phyloP scores from a whole-genome alignment of 495 filamentous ascomycete genomes.

The Extremus antarcticus region DNA sequence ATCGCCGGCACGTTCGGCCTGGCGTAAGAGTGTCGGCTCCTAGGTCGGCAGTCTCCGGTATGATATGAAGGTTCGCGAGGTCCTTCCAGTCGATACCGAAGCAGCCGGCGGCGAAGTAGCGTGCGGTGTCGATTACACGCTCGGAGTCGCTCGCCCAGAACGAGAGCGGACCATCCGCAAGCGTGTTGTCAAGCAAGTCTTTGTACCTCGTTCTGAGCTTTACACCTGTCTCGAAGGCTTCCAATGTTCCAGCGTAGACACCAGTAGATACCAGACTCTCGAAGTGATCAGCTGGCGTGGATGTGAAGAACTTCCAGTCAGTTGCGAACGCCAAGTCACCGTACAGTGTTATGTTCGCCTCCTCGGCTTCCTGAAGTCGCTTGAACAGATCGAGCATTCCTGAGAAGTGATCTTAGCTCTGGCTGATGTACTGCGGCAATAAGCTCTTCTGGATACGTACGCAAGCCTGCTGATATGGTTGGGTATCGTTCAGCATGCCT shows the following conservation, averaged over 20 bases:
- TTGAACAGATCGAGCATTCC: slow-evolving; percentile 41
- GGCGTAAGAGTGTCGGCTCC: slow-evolving; percentile 49
- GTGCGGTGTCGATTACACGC: slow-evolving; percentile 50
- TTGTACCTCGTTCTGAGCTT: slow-evolving; percentile 45
- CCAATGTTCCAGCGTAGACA: slow-evolving; percentile 45
- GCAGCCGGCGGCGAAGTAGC: slow-evolving; percentile 45
- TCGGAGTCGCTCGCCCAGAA: slow-evolving; percentile 47
- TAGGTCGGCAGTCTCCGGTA: slow-evolving; percentile 41
- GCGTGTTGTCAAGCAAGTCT: slow-evolving; percentile 30
- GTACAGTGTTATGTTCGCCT: slow-evolving; percentile 32
- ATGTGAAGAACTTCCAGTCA: slow-evolving; percentile 45
- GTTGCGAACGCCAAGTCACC: slow-evolving; percentile 45
- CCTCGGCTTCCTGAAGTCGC: slow-evolving; percentile 35
- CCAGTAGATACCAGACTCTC: slow-evolving; percentile 49
- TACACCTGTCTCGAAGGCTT: slow-evolving; percentile 47
- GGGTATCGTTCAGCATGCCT: slow-evolving; percentile 51
- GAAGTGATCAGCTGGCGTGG: slow-evolving; percentile 30
- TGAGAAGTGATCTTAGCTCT: slow-evolving; percentile 12
- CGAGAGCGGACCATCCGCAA: slow-evolving; percentile 17
- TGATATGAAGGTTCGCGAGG: slow-evolving; percentile 38
- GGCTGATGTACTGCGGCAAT: neutral
- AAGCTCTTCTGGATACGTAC: slow-evolving; percentile 27
- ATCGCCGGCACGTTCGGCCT: slow-evolving; percentile 45
- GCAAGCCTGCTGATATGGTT: slow-evolving; percentile 38
- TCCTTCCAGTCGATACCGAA: slow-evolving; percentile 31